phyloP scores from a whole-genome alignment of 805 yeast genomes.

The Kodamaea neixiangensis region DNA sequence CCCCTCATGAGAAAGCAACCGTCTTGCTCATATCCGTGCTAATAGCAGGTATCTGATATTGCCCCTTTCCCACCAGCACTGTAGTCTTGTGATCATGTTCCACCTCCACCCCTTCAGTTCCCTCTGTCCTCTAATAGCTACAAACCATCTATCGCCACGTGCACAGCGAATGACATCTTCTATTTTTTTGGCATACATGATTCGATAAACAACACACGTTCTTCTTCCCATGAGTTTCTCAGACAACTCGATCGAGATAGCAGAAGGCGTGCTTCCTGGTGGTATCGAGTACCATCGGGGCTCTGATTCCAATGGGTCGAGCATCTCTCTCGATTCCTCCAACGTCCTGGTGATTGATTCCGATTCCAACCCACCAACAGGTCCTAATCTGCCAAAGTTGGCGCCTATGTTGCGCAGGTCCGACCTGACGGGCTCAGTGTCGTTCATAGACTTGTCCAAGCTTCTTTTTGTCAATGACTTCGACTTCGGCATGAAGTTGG shows the following conservation, averaged over 20 bases:
- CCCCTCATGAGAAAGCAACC: not conserved
- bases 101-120: not conserved
- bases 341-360: slow-evolving; percentile 3
- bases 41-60: too few species aligned
- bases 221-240: not conserved
- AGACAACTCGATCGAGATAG: not conserved
- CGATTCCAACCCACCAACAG: not conserved
- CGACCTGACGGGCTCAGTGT: slow-evolving; percentile 21
- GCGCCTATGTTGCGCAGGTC: slow-evolving; percentile 7
- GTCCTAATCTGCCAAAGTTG: slow-evolving; percentile 2
- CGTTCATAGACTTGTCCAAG: slow-evolving; percentile 38
- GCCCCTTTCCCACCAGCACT: too few species aligned
- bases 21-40: not conserved
- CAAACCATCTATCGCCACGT: not conserved
- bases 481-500: slow-evolving; percentile 43
- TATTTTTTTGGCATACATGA: not conserved
- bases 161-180: not conserved
- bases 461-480: slow-evolving; percentile 43
- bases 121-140: not conserved
- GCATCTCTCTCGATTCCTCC: slow-evolving; percentile 3
- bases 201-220: not conserved
- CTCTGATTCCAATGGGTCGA: not conserved
- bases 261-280: not conserved
- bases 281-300: not conserved
- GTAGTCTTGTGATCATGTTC: not conserved